A percentile compares a stretch with the other conserved stretches of the same genome.
These are phyloP conservation scores for Ammopiptanthus mongolicus DNA, from an alignment of 306 rosid species.

Conservation along the genomic window DNA sequence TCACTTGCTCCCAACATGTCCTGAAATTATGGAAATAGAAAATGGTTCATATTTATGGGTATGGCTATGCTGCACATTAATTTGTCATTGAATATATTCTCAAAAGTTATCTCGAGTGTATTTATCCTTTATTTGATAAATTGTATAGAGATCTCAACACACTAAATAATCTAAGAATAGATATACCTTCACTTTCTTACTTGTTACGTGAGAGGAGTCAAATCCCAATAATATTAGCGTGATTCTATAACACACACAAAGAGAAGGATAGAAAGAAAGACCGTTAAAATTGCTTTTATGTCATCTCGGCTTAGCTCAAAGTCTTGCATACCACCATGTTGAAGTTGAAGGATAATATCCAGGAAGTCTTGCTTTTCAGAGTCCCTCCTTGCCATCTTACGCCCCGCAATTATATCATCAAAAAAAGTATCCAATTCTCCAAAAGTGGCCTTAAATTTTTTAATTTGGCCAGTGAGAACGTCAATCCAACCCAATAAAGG, in stretches of 20 bases:
- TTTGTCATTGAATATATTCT: neutral
- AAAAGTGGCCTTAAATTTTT: constrained; percentile 8
- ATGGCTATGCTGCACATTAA: neutral
- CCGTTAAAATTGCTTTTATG: constrained; percentile 35
- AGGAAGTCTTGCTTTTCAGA: constrained; percentile 18
- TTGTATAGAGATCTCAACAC: too few species aligned
- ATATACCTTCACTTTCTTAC: too few species aligned
- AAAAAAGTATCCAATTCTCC: constrained; percentile 9
- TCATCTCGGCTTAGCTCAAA: constrained; percentile 21
- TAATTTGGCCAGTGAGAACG: constrained; percentile 10
- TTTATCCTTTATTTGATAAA: too few species aligned
- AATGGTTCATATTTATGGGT: too few species aligned
- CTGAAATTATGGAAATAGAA: neutral
- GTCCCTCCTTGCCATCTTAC: neutral
- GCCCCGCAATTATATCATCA: constrained; percentile 23
- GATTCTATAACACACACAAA: too few species aligned
- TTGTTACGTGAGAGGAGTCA: too few species aligned
- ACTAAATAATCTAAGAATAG: too few species aligned
- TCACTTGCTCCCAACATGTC: neutral
- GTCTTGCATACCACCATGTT: constrained; percentile 3
- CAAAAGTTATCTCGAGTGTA: too few species aligned
- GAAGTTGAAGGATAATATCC: constrained; percentile 29
- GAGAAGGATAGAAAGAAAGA: neutral
- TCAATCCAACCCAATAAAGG: constrained; percentile 32
- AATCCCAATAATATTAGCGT: too few species aligned